Percentiles rank a stretch among this genome's conserved stretches.
phyloP scores from a whole-genome alignment of 257 asterid species.

The Cordia subcordata region DNA sequence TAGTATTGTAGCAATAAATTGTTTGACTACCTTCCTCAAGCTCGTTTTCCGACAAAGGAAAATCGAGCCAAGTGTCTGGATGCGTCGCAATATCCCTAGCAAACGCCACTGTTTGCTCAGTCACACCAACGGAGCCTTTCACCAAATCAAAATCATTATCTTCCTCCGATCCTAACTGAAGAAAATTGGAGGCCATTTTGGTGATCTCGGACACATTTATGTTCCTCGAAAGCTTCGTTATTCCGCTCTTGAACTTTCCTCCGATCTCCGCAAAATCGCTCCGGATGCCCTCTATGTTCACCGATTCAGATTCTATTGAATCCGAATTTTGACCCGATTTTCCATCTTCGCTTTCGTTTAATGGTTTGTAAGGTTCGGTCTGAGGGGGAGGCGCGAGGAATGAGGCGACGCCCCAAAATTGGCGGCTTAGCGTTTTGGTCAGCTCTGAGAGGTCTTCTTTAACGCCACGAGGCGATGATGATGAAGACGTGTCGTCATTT shows the following conservation, averaged over 20 bases:
- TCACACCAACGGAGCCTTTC: constrained; percentile 68
- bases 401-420: constrained; percentile 98
- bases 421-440: constrained; percentile 79
- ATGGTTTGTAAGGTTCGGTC: constrained; percentile 25
- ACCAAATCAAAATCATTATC: constrained; percentile 21
- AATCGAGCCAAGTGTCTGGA: constrained; percentile 95
- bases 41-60: constrained; percentile 56
- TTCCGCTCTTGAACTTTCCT: constrained; percentile 83
- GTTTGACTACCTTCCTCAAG: constrained; percentile 39
- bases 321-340: constrained; percentile 9
- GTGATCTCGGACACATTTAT: constrained; percentile 84
- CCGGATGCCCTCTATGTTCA: constrained; percentile 51
- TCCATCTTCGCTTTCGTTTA: neutral
- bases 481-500: constrained; percentile 40
- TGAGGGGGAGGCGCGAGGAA: constrained; percentile 91
- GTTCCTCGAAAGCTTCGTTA: constrained; percentile 73
- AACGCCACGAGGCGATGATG: constrained; percentile 75
- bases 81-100: constrained; percentile 77
- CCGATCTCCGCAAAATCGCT: constrained; percentile 92
- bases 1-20: neutral
- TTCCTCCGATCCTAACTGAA: constrained; percentile 67
- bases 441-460: constrained; percentile 93
- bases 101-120: constrained; percentile 76
- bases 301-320: constrained; percentile 17
- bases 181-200: constrained; percentile 75